A percentile compares a stretch with the other conserved stretches of the same genome.
phyloP scores from a whole-genome alignment of 306 rosid genomes.

The Quercus rubra region DNA sequence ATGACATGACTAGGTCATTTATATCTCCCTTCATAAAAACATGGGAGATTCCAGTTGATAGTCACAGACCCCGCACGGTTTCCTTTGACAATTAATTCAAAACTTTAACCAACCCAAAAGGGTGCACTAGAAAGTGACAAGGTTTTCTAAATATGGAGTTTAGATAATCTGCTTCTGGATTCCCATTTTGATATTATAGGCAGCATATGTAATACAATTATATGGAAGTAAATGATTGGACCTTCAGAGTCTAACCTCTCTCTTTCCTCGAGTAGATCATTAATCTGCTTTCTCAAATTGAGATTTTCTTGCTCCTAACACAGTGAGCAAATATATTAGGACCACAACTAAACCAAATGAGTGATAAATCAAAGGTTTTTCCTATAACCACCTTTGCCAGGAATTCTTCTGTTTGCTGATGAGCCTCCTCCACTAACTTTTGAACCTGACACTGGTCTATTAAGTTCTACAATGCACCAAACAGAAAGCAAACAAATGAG shows the following conservation, averaged over 20 bases:
- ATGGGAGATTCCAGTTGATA: not conserved
- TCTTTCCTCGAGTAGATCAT: slow-evolving; percentile 69
- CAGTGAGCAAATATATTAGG: slow-evolving; percentile 12
- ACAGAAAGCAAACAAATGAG: slow-evolving; percentile 30
- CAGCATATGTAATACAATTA: not conserved
- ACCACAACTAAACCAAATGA: not conserved
- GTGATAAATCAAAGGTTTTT: not conserved
- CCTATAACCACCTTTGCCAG: slow-evolving; percentile 49
- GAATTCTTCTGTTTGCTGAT: slow-evolving; percentile 57
- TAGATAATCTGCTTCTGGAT: not conserved
- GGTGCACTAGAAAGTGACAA: not conserved
- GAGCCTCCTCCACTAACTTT: slow-evolving; percentile 68
- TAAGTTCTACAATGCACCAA: slow-evolving; percentile 49
- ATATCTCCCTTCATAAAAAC: too few species aligned
- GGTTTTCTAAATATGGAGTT: not conserved
- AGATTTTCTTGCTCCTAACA: slow-evolving; percentile 66
- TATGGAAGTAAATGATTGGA: slow-evolving; percentile 10
- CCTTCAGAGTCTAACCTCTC: slow-evolving; percentile 49
- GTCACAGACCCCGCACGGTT: not conserved
- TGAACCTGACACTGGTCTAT: slow-evolving; percentile 70
- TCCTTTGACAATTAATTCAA: not conserved
- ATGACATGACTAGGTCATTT: too few species aligned
- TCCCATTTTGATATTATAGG: not conserved
- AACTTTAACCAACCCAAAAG: not conserved
- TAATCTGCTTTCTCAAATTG: slow-evolving; percentile 51